Base-by-base conservation (phyloP, 352 stramenopile species). In the Pythium apleroticum region DNA sequence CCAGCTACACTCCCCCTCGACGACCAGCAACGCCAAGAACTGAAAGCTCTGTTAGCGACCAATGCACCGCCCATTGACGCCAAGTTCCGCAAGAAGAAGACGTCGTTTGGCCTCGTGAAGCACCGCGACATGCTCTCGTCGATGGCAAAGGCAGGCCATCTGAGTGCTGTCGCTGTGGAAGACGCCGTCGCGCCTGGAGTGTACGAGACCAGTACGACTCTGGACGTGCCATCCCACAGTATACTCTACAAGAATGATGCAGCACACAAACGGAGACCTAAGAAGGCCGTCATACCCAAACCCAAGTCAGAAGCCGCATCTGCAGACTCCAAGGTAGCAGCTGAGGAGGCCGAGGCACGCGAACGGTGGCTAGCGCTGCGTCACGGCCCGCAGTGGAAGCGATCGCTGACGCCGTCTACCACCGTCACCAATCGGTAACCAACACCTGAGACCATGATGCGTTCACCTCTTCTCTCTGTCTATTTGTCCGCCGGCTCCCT, bases 121-220 rank as follows among this genome's bases (percentile, higher is more conserved):
- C 59, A 65, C 57, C 77, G 77, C 22, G 77, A 90, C 15, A 57
- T 88, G 48, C 54, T 83, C 39, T 71, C 54, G 20, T 88, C 79
- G 10, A 84, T 90, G 78, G 45, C 68, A 19, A 27, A 64, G 24
- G 81, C 81, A 0, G 81, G 79, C 4, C 77, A 88, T 50, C 30
- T 76, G 33, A 83, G 63, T 58, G 61, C 66, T 0, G 30, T 57
- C 25, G 68, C 60, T 3, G 30, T 61, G 0, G 68, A 69, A 7
- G 56, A 75, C 4, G 66, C 53, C 1, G 71, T 87, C 27, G 72
- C 60, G 10, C 71, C 72, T 37, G 70, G 75, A 7, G 59, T 76
- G 7, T 78, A 84, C 59, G 69, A 82, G 31, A 66, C 54, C 45
- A 60, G 64, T 20, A 43, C 46, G 4, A 65, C 66, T 12, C 73